Evolutionary conservation across 2,329 filamentous ascomycete genomes (phyloP).

Genomic region (Claviceps cyperi): DNA sequence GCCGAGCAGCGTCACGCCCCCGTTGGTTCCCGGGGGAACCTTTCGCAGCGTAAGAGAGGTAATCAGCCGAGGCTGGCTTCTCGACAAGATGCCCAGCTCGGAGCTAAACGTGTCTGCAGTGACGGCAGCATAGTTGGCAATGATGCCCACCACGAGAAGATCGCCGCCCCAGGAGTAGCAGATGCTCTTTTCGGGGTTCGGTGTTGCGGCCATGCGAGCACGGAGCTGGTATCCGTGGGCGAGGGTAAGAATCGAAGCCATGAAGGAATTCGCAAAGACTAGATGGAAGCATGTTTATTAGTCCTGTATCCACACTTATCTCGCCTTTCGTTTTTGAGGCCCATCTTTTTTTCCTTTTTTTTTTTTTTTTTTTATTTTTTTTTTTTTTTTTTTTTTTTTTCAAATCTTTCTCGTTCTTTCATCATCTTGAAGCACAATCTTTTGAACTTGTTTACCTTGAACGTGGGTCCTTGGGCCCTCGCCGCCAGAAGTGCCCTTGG

Average conservation of each 20-base stretch:
- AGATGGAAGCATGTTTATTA: constrained; percentile 2
- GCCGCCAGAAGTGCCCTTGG: constrained; percentile 57
- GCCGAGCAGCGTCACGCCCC: constrained; percentile 68
- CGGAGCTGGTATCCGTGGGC: constrained; percentile 47
- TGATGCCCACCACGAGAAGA: constrained; percentile 48
- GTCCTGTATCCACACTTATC: not conserved
- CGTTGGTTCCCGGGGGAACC: constrained; percentile 86
- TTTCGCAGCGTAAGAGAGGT: constrained; percentile 61
- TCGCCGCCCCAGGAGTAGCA: constrained; percentile 50
- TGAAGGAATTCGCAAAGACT: constrained; percentile 75
- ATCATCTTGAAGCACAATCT: not conserved
- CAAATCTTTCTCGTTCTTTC: not conserved
- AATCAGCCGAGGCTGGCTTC: constrained; percentile 64
- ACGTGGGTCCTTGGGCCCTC: constrained; percentile 74
- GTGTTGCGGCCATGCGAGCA: constrained; percentile 25
- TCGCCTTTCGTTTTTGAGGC: too few species aligned
- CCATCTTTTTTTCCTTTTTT: not conserved
- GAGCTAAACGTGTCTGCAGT: constrained; percentile 90
- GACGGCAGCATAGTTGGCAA: constrained; percentile 80
- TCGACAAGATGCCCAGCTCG: constrained; percentile 82
- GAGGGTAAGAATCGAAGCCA: constrained; percentile 52
- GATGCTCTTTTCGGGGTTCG: constrained; percentile 25
- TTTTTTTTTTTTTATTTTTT: not conserved
- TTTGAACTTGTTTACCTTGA: constrained; percentile 39
- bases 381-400: not conserved